Evolutionary conservation across 257 asterid species (phyloP).

Genomic region (Osmanthus fragrans): DNA sequence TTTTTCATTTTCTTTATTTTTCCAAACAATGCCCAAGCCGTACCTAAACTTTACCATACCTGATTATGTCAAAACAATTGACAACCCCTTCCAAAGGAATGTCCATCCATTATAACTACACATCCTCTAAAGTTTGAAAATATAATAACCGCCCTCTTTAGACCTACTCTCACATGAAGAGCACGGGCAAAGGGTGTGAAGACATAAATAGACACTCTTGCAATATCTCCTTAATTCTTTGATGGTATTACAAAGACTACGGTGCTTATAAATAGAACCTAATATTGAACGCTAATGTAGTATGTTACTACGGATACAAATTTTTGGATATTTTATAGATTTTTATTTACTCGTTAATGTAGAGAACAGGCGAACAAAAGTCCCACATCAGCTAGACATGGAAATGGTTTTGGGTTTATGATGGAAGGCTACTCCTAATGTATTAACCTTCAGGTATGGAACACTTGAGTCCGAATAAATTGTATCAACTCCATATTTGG

Average conservation of each 20-base stretch:
- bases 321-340: neutral
- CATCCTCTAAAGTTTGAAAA: neutral
- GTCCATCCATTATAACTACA: neutral
- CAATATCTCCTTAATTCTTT: neutral
- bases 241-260: neutral
- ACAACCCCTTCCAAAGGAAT: neutral
- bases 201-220: neutral
- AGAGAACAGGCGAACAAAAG: neutral
- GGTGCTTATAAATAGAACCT: neutral
- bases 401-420: neutral
- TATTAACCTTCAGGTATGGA: neutral
- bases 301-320: neutral
- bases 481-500: neutral
- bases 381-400: neutral
- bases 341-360: neutral
- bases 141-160: neutral
- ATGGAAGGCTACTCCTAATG: neutral
- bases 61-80: neutral
- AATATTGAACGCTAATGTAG: neutral
- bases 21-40: neutral
- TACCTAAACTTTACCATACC: neutral
- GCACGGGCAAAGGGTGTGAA: neutral
- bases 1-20: neutral
- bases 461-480: neutral
- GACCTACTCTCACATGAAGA: neutral